A percentile compares a stretch with the other conserved stretches of the same genome.
Evolutionary conservation across 768 basidiomycete species (phyloP).

Genomic region (Boletus edulis): DNA sequence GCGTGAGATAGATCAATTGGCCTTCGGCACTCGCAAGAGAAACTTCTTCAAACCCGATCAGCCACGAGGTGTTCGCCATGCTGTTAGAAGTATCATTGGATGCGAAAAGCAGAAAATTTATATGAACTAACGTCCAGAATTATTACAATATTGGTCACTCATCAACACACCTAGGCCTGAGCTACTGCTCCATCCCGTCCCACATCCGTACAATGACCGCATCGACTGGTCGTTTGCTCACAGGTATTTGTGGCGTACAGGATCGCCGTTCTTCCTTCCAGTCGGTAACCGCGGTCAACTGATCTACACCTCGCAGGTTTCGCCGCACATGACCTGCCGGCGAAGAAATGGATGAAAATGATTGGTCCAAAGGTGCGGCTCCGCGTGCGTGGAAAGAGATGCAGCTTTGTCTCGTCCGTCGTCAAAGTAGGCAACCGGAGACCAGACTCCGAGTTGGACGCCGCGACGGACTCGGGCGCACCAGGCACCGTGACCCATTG

Average conservation of each 20-base stretch:
- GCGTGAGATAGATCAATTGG: neutral
- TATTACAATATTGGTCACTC: neutral
- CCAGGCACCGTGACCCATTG: neutral
- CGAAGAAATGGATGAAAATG: conserved; percentile 7
- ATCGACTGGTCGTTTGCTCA: neutral
- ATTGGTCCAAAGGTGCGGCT: conserved; percentile 8
- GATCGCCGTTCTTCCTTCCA: neutral
- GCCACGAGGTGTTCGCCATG: neutral
- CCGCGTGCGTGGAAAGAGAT: neutral
- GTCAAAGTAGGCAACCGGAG: neutral
- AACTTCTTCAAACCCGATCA: neutral
- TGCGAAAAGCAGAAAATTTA: neutral
- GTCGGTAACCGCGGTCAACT: neutral
- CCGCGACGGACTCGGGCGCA: no score
- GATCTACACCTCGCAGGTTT: conserved; percentile 5
- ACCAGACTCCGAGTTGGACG: neutral
- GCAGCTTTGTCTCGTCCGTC: conserved; percentile 7
- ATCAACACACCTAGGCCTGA: neutral
- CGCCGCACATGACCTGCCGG: conserved; percentile 6
- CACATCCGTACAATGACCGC: neutral
- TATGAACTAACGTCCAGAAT: neutral
- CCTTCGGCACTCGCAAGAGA: neutral
- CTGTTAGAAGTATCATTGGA: neutral
- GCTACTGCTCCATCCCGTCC: neutral
- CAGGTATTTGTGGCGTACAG: conserved; percentile 1